Conservation (phyloP, 441 rosid genomes). For the Biscutella auriculata region DNA sequence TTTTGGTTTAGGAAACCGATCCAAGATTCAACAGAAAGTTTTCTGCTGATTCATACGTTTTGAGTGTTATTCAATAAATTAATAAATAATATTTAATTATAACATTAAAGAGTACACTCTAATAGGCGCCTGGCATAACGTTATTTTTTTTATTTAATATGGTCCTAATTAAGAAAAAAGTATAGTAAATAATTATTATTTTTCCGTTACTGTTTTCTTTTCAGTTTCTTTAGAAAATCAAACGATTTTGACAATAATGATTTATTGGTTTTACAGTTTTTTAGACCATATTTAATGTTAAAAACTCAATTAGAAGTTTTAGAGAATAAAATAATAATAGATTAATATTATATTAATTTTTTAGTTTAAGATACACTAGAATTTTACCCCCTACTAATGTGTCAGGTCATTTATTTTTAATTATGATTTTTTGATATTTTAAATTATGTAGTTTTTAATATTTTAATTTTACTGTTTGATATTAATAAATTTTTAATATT, state of each 20-base stretch:
- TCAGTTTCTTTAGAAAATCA: not conserved
- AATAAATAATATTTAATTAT: not conserved
- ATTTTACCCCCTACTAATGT: too few relatives aligned
- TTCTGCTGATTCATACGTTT: conserved; percentile 24
- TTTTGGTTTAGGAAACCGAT: not conserved
- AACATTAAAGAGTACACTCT: too few relatives aligned
- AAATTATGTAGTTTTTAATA: too few relatives aligned
- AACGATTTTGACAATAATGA: not conserved
- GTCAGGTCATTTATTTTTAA: too few relatives aligned
- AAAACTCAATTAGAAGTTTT: too few relatives aligned
- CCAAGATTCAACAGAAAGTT: conserved; percentile 15
- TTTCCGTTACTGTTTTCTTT: conserved; percentile 2
- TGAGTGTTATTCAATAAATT: not conserved
- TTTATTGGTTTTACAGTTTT: not conserved
- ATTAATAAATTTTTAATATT: too few relatives aligned
- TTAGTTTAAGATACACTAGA: too few relatives aligned
- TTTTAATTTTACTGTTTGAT: too few relatives aligned
- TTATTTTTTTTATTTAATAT: not conserved
- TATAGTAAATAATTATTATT: not conserved
- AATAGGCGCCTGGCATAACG: not conserved
- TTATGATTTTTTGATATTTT: too few relatives aligned
- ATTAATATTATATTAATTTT: too few relatives aligned
- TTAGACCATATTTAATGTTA: too few relatives aligned
- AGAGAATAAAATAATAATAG: too few relatives aligned
- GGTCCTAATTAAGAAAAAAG: not conserved